Evolutionary conservation across 2,329 filamentous ascomycete species (phyloP), one percentile per base, ranked within the genome.

Genomic region (Aureobasidium musti): DNA sequence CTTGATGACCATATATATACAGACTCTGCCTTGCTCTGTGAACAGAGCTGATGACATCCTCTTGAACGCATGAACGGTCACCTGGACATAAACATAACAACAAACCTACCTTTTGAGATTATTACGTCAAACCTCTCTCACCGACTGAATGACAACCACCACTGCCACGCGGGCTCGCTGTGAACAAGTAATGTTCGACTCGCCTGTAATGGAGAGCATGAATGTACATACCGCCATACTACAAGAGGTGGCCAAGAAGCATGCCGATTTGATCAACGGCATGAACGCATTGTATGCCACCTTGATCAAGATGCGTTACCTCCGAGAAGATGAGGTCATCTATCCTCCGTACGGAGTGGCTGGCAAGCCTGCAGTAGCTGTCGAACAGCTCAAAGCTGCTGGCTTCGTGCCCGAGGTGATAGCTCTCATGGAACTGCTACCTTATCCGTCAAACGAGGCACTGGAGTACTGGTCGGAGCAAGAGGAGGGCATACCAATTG

Each of bases 401-500:
- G 65, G 65, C 11, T 67, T 47, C 21, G 56, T 59, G 14, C 53
- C 56, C 11, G 65, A 67, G 28, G 65, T 26, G 2, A 57, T 67
- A 3, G 65, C 65, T 30, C 56, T 67, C 6, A 53, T 67, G 65
- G 47, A 63, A 21, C 28, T 63, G 14, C 13, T 67, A 23, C 65
- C 65, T 14, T 67, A 67, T n/a, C 65, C 65, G 11, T 67, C 65
- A 8, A 67, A 67, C 10, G 47, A 47, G 19, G 53, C 56, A 1
- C 43, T 67, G 47, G 54, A 67, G 6, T 26, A 47, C 43, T 67
- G 41, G 47, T 59, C 65, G 2, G 28, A 37, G 13, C 65, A 63
- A 54, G 56, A 63, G 30, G 65, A 63, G 37, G 65, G 65, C 30
- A 28, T 67, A 23, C 56, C 57, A 13, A 67, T 67, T 8, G 65